Conservation (phyloP, 805 yeast genomes). For the Kazachstania kunashirensis region DNA sequence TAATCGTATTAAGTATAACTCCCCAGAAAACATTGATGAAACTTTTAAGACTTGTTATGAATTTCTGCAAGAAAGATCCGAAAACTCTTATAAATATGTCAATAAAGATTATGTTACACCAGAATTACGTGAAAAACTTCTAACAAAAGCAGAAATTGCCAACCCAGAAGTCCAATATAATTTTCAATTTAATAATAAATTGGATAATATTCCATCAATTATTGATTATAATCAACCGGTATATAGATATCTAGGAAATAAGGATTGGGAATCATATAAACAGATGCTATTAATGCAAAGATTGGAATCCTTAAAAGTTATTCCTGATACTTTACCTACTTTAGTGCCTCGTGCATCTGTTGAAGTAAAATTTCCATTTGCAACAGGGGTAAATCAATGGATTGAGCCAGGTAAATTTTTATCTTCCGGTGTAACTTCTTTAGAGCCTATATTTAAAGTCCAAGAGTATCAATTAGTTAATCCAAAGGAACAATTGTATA, state of each 20-base stretch:
- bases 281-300: conserved; percentile 85
- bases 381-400: conserved; percentile 53
- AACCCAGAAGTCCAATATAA: conserved; percentile 84
- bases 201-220: conserved; percentile 33
- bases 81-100: neutral
- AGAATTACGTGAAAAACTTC: conserved; percentile 28
- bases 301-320: conserved; percentile 70
- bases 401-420: conserved; percentile 69
- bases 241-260: conserved; percentile 57
- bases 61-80: conserved; percentile 42
- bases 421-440: conserved; percentile 61
- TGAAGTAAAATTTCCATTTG: conserved; percentile 63
- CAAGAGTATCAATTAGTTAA: conserved; percentile 54
- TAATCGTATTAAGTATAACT: conserved; percentile 43
- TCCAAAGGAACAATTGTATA: conserved; percentile 44
- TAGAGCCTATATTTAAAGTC: conserved; percentile 69
- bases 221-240: conserved; percentile 69
- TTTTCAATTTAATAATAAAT: conserved; percentile 35
- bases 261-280: conserved; percentile 63
- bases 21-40: conserved; percentile 63
- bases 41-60: conserved; percentile 64
- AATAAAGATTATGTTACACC: neutral
- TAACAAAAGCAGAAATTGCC: conserved; percentile 53
- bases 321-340: conserved; percentile 93
- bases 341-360: conserved; percentile 73